Base-by-base conservation (phyloP, 129 eudicot genomes). In the Escallonia herrerae region DNA sequence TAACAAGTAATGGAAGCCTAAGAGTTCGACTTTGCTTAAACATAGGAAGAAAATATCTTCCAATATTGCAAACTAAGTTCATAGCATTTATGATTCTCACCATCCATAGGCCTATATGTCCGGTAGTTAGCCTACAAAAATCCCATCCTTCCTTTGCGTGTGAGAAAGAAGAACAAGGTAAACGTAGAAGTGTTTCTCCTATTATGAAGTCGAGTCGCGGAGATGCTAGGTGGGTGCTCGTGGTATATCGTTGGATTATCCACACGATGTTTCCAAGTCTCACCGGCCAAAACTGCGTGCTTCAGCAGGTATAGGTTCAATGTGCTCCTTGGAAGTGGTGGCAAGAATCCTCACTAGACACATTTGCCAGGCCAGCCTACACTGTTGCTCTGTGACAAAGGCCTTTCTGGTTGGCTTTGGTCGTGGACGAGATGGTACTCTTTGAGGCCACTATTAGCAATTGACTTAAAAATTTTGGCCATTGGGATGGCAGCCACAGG, bases 231-330 rank as follows among this genome's bases (percentile, higher is more conserved):
- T 22, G 33, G 33, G 0, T 22, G 33, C 1, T 22, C 33, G 33
- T 22, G 33, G 33, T 22, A 22, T 22, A 22, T 22, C 33, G 33
- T 22, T 22, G 33, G 33, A 1, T 22, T 22, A 22, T 82, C 81
- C 85, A 87, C 64, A 40, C 95, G 74, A 40, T 74, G 81, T 15
- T 64, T 72, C 95, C 95, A 87, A 33, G 61, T 5, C 22, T 83
- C 95, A 3, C 95, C 95, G 56, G 83, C 95, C 71, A 81, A 65
- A 41, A 87, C 95, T 14, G 90, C 95, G 43, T 4, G 73, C 2
- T 80, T 81, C 87, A 1, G 85, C 75, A 43, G 77, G 75, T 41
- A 87, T 87, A 8, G 95, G 95, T 47, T 90, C 95, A 75, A 87
- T 71, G 78, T 77, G 74, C 58, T 87, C 87, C 0, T 55, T 10